These are phyloP conservation scores for Orbilia ellipsospora DNA, from an alignment of 2,329 filamentous ascomycete species.

Conservation along the genomic window DNA sequence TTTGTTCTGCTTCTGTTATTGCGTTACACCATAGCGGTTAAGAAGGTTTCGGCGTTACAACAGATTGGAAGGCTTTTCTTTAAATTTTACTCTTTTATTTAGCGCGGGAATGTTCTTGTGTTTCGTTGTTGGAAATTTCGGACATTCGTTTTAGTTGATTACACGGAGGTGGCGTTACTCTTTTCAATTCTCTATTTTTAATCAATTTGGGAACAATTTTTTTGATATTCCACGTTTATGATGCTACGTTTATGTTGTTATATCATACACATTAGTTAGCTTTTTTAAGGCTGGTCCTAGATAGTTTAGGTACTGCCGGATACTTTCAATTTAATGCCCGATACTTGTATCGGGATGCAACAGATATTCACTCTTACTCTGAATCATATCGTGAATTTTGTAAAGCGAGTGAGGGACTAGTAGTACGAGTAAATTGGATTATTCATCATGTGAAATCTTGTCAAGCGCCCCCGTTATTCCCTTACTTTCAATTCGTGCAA, in stretches of 20 bases:
- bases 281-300: background rate
- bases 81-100: background rate
- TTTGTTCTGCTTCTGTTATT: background rate
- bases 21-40: constrained; percentile 1
- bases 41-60: constrained; percentile 9
- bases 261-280: background rate
- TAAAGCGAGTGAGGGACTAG: too few relatives aligned
- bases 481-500: too few relatives aligned
- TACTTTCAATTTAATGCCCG: too few relatives aligned
- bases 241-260: constrained; percentile 1
- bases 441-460: too few relatives aligned
- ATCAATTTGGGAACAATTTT: background rate
- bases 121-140: constrained; percentile 1
- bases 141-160: constrained; percentile 3
- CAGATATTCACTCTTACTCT: too few relatives aligned
- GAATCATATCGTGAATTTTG: too few relatives aligned
- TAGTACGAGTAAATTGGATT: too few relatives aligned
- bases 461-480: too few relatives aligned
- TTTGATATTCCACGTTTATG: background rate
- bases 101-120: background rate
- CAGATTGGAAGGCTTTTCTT: constrained; percentile 3
- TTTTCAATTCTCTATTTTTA: background rate
- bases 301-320: background rate
- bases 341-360: too few relatives aligned
- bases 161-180: constrained; percentile 7